Evolutionary conservation across 352 stramenopile genomes (phyloP).

Genomic region (Globisporangium polare): DNA sequence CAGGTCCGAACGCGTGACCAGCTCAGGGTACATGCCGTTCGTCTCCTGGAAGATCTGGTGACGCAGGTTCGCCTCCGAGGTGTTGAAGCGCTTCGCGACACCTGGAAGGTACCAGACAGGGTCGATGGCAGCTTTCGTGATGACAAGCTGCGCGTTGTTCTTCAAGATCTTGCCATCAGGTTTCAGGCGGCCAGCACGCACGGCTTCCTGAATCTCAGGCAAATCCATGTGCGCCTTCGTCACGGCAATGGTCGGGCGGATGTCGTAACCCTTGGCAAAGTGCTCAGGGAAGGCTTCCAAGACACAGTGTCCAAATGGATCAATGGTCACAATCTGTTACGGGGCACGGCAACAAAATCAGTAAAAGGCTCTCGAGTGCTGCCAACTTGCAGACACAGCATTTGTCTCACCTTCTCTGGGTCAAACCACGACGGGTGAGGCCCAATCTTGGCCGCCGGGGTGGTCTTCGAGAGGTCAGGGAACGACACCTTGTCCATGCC

Average conservation of each 20-base stretch:
- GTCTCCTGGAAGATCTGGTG: conserved; percentile 99
- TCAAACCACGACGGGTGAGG: conserved; percentile 95
- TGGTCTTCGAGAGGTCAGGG: conserved; percentile 90
- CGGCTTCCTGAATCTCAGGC: conserved; percentile 96
- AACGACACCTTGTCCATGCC: conserved; percentile 64
- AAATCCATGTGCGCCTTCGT: conserved; percentile 98
- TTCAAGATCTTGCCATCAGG: conserved; percentile 96
- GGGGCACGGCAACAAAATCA: not conserved
- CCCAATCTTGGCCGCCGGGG: conserved; percentile 96
- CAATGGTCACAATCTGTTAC: conserved; percentile 66
- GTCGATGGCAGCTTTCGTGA: conserved; percentile 98
- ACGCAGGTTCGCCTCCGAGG: conserved; percentile 92
- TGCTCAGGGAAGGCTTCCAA: conserved; percentile 90
- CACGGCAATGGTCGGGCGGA: conserved; percentile 97
- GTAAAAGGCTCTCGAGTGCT: not conserved
- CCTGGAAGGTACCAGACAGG: conserved; percentile 99
- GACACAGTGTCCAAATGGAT: conserved; percentile 76
- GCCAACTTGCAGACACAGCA: not conserved
- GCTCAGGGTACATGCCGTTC: conserved; percentile 99
- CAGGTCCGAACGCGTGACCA: conserved; percentile 97
- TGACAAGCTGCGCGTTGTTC: conserved; percentile 86
- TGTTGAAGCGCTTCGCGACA: conserved; percentile 98
- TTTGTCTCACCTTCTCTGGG: conserved; percentile 83
- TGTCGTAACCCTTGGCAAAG: conserved; percentile 97
- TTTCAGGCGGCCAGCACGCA: conserved; percentile 91